phyloP scores from a whole-genome alignment of 768 basidiomycete species.

The Tylopilus balloui region DNA sequence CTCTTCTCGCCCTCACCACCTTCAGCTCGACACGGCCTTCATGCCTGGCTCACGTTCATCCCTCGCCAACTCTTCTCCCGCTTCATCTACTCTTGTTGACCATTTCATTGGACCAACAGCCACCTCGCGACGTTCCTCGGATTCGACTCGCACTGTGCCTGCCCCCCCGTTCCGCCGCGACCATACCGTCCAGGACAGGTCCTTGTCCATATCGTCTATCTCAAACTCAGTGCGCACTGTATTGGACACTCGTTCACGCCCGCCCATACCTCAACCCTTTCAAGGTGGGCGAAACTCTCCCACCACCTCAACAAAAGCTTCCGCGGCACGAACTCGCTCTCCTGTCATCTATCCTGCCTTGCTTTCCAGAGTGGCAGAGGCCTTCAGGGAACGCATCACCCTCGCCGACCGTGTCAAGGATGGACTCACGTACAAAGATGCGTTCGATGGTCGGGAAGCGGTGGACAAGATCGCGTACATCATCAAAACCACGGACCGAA shows the following conservation, averaged over 20 bases:
- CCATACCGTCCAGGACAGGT: constrained; percentile 59
- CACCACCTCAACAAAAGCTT: constrained; percentile 33
- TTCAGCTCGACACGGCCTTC: constrained; percentile 55
- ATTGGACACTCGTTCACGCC: constrained; percentile 36
- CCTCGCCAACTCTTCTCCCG: constrained; percentile 40
- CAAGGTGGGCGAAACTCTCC: constrained; percentile 40
- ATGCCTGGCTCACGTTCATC: constrained; percentile 41
- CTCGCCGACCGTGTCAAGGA: constrained; percentile 85
- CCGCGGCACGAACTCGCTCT: constrained; percentile 43
- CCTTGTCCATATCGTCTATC: constrained; percentile 74
- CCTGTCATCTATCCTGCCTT: constrained; percentile 94
- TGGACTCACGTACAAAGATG: constrained; percentile 91
- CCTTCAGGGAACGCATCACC: constrained; percentile 79
- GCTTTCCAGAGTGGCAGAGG: constrained; percentile 89
- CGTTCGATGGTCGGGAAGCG: constrained; percentile 95
- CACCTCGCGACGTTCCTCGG: constrained; percentile 58
- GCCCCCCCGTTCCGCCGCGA: constrained; percentile 52
- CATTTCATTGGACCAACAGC: constrained; percentile 19
- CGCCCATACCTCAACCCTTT: constrained; percentile 30
- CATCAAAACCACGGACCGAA: constrained; percentile 97
- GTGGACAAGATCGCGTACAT: constrained; percentile 97
- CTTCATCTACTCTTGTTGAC: constrained; percentile 40
- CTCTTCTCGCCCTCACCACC: constrained; percentile 41
- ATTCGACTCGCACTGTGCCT: constrained; percentile 62
- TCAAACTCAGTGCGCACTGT: constrained; percentile 46